These are phyloP conservation scores for Ascosphaera apis DNA, from an alignment of 2,329 filamentous ascomycete species.

Conservation along the genomic window DNA sequence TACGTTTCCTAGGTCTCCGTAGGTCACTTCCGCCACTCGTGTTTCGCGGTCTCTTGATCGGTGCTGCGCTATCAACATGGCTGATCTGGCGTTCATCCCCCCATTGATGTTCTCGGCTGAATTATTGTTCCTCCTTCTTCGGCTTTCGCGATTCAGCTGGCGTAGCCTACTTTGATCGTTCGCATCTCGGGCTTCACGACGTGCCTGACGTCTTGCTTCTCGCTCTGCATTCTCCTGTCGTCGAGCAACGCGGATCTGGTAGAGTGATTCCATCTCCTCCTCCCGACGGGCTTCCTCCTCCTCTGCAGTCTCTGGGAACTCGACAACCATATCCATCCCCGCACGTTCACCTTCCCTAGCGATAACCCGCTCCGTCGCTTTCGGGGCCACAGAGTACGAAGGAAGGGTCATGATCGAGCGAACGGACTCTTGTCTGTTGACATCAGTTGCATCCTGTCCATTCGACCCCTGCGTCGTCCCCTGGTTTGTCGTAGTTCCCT, in stretches of 20 bases:
- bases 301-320: slow-evolving; percentile 58
- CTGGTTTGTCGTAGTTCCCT: slow-evolving; percentile 3
- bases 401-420: slow-evolving; percentile 90
- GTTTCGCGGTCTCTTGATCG: slow-evolving; percentile 20
- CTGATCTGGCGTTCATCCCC: slow-evolving; percentile 11
- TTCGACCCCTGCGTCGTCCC: slow-evolving; percentile 9
- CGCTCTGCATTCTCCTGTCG: slow-evolving; percentile 54
- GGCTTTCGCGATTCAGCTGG: slow-evolving; percentile 32
- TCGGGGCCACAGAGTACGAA: slow-evolving; percentile 50
- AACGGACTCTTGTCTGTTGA: slow-evolving; percentile 67
- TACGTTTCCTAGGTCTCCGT: slow-evolving; percentile 24
- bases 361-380: slow-evolving; percentile 58
- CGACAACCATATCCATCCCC: slow-evolving; percentile 75
- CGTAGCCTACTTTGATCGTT: slow-evolving; percentile 50
- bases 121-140: slow-evolving; percentile 26
- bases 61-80: slow-evolving; percentile 21
- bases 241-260: slow-evolving; percentile 64
- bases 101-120: slow-evolving; percentile 14
- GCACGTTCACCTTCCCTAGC: slow-evolving; percentile 76
- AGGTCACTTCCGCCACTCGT: slow-evolving; percentile 25
- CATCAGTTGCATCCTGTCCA: slow-evolving; percentile 16
- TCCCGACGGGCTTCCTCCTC: slow-evolving; percentile 60
- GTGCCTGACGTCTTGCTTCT: slow-evolving; percentile 46
- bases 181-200: slow-evolving; percentile 47
- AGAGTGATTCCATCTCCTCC: slow-evolving; percentile 77